Conservation (phyloP, 768 basidiomycete species). For the Boletus coccyginus region DNA sequence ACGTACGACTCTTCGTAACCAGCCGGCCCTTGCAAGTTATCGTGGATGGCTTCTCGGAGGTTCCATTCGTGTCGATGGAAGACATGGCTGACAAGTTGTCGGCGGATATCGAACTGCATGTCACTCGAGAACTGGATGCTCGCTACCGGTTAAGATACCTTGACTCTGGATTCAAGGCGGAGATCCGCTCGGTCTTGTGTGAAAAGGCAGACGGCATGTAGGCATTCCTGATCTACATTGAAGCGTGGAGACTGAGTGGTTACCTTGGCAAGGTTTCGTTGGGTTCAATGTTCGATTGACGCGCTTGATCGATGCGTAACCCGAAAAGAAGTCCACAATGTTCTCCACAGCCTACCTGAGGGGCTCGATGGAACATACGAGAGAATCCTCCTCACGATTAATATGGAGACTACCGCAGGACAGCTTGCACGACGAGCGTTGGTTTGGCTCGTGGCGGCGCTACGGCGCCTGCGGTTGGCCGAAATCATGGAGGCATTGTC, state of each 20-base stretch:
- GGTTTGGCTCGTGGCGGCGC: not conserved
- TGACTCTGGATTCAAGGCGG: not conserved
- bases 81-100: not conserved
- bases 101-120: not conserved
- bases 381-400: not conserved
- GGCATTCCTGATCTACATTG: not conserved
- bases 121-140: slow-evolving; percentile 1
- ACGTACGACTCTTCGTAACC: not conserved
- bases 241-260: not conserved
- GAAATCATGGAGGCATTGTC: slow-evolving; percentile 4
- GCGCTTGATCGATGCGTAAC: slow-evolving; percentile 1
- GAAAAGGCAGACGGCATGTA: not conserved
- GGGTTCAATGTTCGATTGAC: slow-evolving; percentile 1
- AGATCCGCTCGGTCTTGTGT: not conserved
- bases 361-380: slow-evolving; percentile 4
- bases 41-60: not conserved
- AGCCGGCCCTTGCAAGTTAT: not conserved
- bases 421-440: not conserved
- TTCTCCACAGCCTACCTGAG: not conserved
- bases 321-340: not conserved
- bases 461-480: not conserved
- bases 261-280: not conserved
- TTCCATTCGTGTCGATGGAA: slow-evolving; percentile 4
- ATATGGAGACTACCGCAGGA: not conserved
- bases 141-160: not conserved